Evolutionary conservation across 2,329 filamentous ascomycete genomes (phyloP).

Genomic region (Ceratocystis huliohia): DNA sequence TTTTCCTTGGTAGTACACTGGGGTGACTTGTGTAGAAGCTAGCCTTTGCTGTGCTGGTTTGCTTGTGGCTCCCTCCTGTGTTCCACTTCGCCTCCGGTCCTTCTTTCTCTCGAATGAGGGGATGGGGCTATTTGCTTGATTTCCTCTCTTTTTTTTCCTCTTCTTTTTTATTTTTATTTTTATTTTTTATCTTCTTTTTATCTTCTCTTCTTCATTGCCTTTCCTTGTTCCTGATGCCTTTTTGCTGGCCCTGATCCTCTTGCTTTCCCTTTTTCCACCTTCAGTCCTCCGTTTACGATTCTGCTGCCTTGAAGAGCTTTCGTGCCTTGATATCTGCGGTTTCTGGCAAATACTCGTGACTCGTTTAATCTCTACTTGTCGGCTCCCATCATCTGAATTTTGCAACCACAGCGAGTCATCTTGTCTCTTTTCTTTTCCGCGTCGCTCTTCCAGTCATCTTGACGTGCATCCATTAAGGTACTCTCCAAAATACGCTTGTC

Average conservation of each 20-base stretch:
- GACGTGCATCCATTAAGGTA: background rate
- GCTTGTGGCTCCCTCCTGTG: background rate
- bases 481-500: background rate
- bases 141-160: background rate
- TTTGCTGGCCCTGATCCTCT: background rate
- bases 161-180: conserved; percentile 1
- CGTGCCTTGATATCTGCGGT: background rate
- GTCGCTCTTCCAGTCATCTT: background rate
- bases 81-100: conserved; percentile 15
- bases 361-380: background rate
- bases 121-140: conserved; percentile 10
- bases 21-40: background rate
- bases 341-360: background rate
- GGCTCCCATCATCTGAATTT: background rate
- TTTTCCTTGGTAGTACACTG: conserved; percentile 15
- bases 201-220: background rate
- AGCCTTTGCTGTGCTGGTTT: background rate
- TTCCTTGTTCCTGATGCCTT: background rate
- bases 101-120: conserved; percentile 18
- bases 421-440: background rate
- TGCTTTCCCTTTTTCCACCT: background rate
- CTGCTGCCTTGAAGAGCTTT: background rate
- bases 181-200: background rate
- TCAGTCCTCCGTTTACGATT: background rate
- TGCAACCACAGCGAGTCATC: background rate